Percentiles rank a stretch among this genome's conserved stretches.
Evolutionary conservation across 441 rosid species (phyloP).

Genomic region (Kokia cookei): DNA sequence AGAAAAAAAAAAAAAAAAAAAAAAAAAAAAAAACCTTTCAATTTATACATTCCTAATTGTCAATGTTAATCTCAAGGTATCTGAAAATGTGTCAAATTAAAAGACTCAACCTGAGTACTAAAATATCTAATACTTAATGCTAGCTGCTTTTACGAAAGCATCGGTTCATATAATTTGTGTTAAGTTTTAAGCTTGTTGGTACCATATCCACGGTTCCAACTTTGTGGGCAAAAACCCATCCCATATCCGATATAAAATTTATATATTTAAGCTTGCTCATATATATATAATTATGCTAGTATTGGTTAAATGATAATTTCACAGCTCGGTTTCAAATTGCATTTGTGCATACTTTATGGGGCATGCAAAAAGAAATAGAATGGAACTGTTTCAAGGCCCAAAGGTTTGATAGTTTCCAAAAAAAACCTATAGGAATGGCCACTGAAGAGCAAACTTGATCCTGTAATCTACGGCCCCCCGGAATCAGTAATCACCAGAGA

Average conservation of each 20-base stretch:
- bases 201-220: no score
- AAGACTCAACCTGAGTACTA: neutral
- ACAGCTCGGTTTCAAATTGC: neutral
- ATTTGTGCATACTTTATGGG: neutral
- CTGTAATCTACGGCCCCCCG: conserved; percentile 43
- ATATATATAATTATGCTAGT: neutral
- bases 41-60: neutral
- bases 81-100: neutral
- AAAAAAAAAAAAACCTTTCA: neutral
- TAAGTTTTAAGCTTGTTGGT: no score
- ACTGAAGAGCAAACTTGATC: conserved; percentile 59
- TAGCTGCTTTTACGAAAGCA: no score
- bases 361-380: neutral
- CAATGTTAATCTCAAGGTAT: neutral
- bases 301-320: neutral
- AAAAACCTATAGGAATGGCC: conserved; percentile 34
- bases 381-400: neutral
- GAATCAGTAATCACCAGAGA: conserved; percentile 58
- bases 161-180: no score
- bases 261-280: neutral
- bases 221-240: no score
- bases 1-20: neutral
- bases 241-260: no score
- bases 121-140: no score
- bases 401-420: neutral